Conservation (phyloP, 2,329 filamentous ascomycete species). For the Neopestalotiopsis sp. region DNA sequence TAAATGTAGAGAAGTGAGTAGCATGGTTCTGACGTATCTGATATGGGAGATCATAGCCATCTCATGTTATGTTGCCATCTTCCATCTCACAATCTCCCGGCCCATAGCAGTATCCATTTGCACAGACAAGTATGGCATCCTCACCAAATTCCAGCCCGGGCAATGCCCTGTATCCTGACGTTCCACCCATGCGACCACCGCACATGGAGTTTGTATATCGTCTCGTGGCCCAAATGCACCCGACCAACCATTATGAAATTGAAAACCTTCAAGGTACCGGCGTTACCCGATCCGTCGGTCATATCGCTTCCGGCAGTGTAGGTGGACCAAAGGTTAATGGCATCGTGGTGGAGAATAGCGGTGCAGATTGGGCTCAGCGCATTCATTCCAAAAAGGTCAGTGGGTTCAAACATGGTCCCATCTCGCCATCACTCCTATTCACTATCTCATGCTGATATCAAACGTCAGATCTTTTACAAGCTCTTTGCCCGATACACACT, state of each 20-base stretch:
- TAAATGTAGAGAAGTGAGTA: no score
- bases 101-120: no score
- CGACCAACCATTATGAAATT: slow-evolving; percentile 22
- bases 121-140: no score
- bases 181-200: slow-evolving; percentile 27
- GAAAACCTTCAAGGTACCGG: slow-evolving; percentile 22
- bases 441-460: no score
- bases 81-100: no score
- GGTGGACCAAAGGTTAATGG: slow-evolving; percentile 25
- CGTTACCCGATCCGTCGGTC: slow-evolving; percentile 25
- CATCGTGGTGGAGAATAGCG: slow-evolving; percentile 29
- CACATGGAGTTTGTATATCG: slow-evolving; percentile 30
- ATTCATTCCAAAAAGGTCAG: slow-evolving; percentile 22
- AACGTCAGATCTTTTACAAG: no score
- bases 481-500: no score
- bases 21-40: no score
- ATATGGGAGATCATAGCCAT: no score
- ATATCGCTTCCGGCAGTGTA: slow-evolving; percentile 18
- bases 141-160: slow-evolving; percentile 2
- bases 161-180: slow-evolving; percentile 9
- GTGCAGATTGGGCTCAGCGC: slow-evolving; percentile 28
- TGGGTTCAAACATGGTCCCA: background rate
- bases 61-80: no score
- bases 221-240: slow-evolving; percentile 28
- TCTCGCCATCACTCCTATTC: no score